Conservation (phyloP, 1,284 basidiomycete genomes). For the Ganoderma lucidum region DNA sequence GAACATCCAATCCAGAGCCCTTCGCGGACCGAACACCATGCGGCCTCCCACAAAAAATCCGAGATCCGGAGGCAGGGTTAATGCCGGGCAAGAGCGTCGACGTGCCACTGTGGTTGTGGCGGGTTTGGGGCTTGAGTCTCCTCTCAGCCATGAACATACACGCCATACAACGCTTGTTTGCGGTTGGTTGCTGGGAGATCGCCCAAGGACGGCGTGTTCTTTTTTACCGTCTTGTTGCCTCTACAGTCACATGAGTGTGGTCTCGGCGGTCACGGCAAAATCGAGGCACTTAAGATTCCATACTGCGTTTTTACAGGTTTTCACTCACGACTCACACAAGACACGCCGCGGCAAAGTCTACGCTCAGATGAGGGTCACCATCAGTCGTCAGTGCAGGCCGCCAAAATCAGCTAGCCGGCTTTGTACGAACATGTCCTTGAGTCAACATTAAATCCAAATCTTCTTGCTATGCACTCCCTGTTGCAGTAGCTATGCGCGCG, state of each 20-base stretch:
- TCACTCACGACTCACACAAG: neutral
- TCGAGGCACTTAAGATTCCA: neutral
- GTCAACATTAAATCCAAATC: no score
- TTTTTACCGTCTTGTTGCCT: neutral
- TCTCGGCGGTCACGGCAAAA: neutral
- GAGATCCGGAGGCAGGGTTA: neutral
- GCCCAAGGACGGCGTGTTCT: neutral
- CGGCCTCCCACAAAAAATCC: neutral
- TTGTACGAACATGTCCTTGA: no score
- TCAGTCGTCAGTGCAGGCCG: neutral
- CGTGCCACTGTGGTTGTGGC: neutral
- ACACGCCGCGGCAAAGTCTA: neutral
- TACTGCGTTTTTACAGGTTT: neutral
- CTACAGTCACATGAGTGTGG: neutral
- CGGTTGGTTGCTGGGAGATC: neutral
- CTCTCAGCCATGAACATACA: neutral
- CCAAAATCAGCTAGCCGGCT: neutral
- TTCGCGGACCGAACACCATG: neutral
- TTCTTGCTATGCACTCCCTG: no score
- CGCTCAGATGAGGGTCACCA: neutral
- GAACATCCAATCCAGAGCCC: neutral
- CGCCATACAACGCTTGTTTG: neutral
- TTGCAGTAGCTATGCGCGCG: no score
- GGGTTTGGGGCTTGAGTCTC: neutral
- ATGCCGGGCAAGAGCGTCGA: no score